Percentiles rank a stretch among this genome's conserved stretches.
Evolutionary conservation across 2,329 filamentous ascomycete genomes (phyloP).

Genomic region (Phaeosphaeria sp.): DNA sequence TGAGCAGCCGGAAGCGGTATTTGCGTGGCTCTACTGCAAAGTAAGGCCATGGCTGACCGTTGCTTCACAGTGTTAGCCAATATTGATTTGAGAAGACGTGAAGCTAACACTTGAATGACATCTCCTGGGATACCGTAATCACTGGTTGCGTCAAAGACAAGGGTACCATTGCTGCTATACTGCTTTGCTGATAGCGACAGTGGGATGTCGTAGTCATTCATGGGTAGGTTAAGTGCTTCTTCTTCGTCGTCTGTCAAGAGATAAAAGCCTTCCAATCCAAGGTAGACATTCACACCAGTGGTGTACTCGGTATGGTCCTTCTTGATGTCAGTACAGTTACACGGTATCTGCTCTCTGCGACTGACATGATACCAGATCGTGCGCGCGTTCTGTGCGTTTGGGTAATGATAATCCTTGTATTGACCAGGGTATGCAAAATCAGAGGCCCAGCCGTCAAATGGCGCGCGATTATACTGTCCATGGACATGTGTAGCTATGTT

Average conservation of each 20-base stretch:
- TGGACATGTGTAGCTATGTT: conserved; percentile 62
- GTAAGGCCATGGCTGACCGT: conserved; percentile 66
- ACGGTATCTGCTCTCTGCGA: conserved; percentile 15
- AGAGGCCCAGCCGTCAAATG: conserved; percentile 62
- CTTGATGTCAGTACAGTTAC: conserved; percentile 3
- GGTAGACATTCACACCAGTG: conserved; percentile 63
- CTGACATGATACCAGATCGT: conserved; percentile 64
- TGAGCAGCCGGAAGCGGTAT: conserved; percentile 63
- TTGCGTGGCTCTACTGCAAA: conserved; percentile 64
- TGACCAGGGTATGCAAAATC: conserved; percentile 60
- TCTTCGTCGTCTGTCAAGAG: conserved; percentile 61
- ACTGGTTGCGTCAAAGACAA: conserved; percentile 56
- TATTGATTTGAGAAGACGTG: no score
- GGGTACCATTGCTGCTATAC: conserved; percentile 59
- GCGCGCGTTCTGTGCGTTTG: conserved; percentile 61
- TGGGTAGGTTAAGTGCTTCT: conserved; percentile 57
- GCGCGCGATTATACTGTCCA: conserved; percentile 57
- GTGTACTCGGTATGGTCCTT: conserved; percentile 49
- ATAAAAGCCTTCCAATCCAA: conserved; percentile 64
- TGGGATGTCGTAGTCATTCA: conserved; percentile 61
- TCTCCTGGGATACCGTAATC: conserved; percentile 61
- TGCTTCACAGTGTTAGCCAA: neutral
- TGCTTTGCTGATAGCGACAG: conserved; percentile 59
- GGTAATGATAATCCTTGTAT: conserved; percentile 69
- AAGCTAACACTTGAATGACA: conserved; percentile 58